Conservation (phyloP, 306 rosid genomes). For the Quercus ilex region DNA sequence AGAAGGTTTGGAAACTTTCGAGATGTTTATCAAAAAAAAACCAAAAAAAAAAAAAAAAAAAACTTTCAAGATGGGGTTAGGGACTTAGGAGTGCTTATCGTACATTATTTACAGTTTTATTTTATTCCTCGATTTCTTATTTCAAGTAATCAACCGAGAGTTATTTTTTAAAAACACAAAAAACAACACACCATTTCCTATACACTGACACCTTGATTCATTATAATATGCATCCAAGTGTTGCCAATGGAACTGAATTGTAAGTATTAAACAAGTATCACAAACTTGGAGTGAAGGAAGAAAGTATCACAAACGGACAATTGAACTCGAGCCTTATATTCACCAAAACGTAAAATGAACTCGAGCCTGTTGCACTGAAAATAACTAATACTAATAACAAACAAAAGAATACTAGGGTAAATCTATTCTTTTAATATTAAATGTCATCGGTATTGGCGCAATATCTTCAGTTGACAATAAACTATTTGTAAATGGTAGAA, state of each 20-base stretch:
- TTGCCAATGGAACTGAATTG: constrained; percentile 3
- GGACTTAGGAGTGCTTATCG: too few species aligned
- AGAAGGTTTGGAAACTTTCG: too few species aligned
- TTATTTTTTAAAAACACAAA: neutral
- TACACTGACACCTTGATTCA: neutral
- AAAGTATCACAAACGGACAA: neutral
- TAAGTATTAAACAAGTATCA: neutral
- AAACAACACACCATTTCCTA: constrained; percentile 21
- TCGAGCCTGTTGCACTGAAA: neutral
- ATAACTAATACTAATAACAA: neutral
- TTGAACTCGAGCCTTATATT: neutral
- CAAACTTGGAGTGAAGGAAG: neutral
- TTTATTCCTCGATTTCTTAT: neutral
- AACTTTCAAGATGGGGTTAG: too few species aligned
- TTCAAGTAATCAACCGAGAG: neutral
- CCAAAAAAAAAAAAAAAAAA: too few species aligned
- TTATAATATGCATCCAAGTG: neutral
- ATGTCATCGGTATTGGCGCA: too few species aligned
- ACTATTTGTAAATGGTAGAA: too few species aligned
- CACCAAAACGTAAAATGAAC: neutral
- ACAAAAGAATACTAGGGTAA: too few species aligned
- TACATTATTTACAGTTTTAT: too few species aligned
- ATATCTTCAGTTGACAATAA: too few species aligned
- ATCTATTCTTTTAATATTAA: too few species aligned
- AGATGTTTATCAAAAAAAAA: too few species aligned